Evolutionary conservation across 768 basidiomycete species (phyloP).

Genomic region (Trametes gibbosa): DNA sequence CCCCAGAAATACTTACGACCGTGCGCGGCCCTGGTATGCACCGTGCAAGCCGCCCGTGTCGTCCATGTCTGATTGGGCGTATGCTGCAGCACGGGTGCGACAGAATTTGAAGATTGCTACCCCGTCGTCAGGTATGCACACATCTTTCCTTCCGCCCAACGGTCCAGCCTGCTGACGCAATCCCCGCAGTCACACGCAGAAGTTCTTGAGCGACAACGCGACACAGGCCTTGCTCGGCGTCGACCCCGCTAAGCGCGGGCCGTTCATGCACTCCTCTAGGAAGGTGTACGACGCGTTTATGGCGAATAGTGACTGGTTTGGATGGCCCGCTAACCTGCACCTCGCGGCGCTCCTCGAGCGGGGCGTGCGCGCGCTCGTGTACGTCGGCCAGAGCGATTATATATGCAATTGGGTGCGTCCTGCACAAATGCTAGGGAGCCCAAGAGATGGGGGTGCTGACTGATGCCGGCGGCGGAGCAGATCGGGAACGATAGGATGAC

Average conservation of each 20-base stretch:
- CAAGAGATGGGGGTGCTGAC: background rate
- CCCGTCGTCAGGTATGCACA: conserved; percentile 28
- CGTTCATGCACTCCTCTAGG: conserved; percentile 38
- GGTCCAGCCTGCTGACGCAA: no score
- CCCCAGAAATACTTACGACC: conserved; percentile 9
- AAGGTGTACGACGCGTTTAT: conserved; percentile 48
- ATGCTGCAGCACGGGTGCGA: background rate
- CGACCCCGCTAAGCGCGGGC: conserved; percentile 39
- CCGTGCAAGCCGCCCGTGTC: no score
- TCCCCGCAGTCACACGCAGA: conserved; percentile 44
- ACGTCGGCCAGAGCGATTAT: conserved; percentile 53
- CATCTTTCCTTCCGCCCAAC: no score
- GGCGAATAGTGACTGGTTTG: conserved; percentile 36
- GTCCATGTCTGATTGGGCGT: no score
- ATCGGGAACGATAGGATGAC: conserved; percentile 62
- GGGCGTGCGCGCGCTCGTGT: conserved; percentile 47
- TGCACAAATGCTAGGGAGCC: background rate
- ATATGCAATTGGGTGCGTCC: conserved; percentile 48
- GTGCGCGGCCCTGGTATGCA: conserved; percentile 8
- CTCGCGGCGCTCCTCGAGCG: conserved; percentile 52
- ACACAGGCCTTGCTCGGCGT: conserved; percentile 62
- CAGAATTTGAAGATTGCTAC: background rate
- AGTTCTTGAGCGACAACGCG: conserved; percentile 58
- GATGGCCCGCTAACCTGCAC: conserved; percentile 33
- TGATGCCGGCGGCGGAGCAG: background rate